Evolutionary conservation across 148 eudicot species (phyloP).

Genomic region (Rhododendron henanense): DNA sequence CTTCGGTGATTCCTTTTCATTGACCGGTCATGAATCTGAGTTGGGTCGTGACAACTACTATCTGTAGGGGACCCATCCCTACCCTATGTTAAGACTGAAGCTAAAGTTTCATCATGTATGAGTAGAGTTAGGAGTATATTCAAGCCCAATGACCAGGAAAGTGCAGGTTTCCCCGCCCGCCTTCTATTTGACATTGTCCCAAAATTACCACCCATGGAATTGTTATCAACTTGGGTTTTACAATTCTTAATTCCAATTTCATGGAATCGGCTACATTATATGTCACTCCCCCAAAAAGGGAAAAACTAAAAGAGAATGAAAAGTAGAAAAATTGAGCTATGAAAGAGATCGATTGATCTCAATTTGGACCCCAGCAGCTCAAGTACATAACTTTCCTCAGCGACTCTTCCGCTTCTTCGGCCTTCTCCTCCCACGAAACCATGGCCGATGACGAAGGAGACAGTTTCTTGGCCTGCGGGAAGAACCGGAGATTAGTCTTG

Average conservation of each 20-base stretch:
- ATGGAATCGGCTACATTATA: neutral
- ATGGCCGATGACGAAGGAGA: neutral
- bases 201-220: neutral
- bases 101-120: too few relatives aligned
- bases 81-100: neutral
- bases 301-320: neutral
- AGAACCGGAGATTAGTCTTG: constrained; percentile 17
- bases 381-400: constrained; percentile 1
- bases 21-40: too few relatives aligned
- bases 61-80: too few relatives aligned
- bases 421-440: neutral
- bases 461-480: constrained; percentile 12
- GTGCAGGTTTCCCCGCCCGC: neutral
- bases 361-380: neutral
- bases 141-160: too few relatives aligned
- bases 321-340: neutral
- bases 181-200: neutral
- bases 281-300: neutral
- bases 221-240: neutral
- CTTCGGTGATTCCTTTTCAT: too few relatives aligned
- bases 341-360: neutral
- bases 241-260: neutral
- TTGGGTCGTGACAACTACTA: too few relatives aligned
- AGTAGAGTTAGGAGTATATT: too few relatives aligned
- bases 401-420: neutral